Evolutionary conservation across 164 flowering plant species (phyloP).

Genomic region (Vitis cinerea): DNA sequence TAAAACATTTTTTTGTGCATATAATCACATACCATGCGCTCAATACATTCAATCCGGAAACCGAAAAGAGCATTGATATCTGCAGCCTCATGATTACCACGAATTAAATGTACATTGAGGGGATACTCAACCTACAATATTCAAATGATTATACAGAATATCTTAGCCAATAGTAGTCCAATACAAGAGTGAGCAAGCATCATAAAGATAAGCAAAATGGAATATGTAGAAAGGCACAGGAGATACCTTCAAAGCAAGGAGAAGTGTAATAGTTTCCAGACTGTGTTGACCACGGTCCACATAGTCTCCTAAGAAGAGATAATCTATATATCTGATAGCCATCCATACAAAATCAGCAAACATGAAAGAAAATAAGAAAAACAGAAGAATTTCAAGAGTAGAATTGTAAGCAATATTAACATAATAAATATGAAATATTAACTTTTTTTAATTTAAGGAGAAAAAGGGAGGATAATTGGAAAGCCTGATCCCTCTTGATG

Average conservation of each 20-base stretch:
- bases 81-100: conserved; percentile 99
- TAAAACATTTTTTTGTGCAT: not conserved
- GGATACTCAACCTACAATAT: conserved; percentile 80
- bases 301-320: conserved; percentile 99
- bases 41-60: conserved; percentile 97
- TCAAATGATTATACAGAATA: not conserved
- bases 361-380: not conserved
- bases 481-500: too few species aligned
- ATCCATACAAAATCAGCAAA: conserved; percentile 19
- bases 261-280: conserved; percentile 87
- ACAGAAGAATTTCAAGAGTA: too few species aligned
- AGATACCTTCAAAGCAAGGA: conserved; percentile 93
- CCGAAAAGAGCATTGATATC: conserved; percentile 99
- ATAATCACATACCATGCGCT: conserved; percentile 81
- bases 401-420: too few species aligned
- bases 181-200: not conserved
- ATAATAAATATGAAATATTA: not conserved
- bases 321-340: conserved; percentile 84
- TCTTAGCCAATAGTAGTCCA: not conserved
- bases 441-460: not conserved
- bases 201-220: not conserved
- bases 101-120: conserved; percentile 89
- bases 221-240: not conserved
- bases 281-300: conserved; percentile 99
- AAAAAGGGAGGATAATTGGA: too few species aligned